These are phyloP conservation scores for Leishmania major DNA, from an alignment of 208 protist genomes.

Conservation along the genomic window DNA sequence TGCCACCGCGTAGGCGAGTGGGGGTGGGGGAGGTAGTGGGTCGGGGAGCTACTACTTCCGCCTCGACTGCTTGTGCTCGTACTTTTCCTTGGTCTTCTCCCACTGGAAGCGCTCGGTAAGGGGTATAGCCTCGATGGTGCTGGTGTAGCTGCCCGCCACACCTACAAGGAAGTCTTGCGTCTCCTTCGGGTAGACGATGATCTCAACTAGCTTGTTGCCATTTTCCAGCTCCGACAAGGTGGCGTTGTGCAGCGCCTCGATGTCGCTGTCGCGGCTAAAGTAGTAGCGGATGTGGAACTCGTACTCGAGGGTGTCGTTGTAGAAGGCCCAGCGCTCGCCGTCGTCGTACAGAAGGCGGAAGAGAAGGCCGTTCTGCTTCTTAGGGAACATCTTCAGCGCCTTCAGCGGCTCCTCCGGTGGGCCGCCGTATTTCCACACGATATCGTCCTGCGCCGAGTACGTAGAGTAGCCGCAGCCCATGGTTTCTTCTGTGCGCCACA, in stretches of 20 bases:
- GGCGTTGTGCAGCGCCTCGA: constrained; percentile 57
- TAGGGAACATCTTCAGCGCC: constrained; percentile 71
- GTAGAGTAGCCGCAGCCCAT: constrained; percentile 77
- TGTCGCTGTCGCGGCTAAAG: constrained; percentile 58
- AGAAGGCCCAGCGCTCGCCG: constrained; percentile 71
- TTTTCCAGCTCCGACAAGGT: constrained; percentile 64
- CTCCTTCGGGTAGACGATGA: constrained; percentile 77
- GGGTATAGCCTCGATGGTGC: constrained; percentile 66
- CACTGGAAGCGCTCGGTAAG: constrained; percentile 60
- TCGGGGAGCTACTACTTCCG: neutral
- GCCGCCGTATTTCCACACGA: constrained; percentile 71
- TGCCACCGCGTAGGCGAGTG: neutral
- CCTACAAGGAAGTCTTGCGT: constrained; percentile 74
- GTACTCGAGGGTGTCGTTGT: constrained; percentile 79
- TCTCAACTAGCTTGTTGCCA: constrained; percentile 58
- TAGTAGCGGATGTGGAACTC: constrained; percentile 76
- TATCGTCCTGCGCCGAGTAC: constrained; percentile 66
- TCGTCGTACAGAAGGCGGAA: constrained; percentile 69
- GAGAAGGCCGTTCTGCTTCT: constrained; percentile 67
- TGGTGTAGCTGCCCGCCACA: constrained; percentile 72
- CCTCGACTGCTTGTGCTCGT: constrained; percentile 23
- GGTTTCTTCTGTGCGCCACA: constrained; percentile 15
- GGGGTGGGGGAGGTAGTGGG: neutral
- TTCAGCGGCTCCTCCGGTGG: constrained; percentile 53
- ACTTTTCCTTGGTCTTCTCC: constrained; percentile 56